phyloP scores from a whole-genome alignment of 2,329 filamentous ascomycete species.

The Diaporthe sp. region DNA sequence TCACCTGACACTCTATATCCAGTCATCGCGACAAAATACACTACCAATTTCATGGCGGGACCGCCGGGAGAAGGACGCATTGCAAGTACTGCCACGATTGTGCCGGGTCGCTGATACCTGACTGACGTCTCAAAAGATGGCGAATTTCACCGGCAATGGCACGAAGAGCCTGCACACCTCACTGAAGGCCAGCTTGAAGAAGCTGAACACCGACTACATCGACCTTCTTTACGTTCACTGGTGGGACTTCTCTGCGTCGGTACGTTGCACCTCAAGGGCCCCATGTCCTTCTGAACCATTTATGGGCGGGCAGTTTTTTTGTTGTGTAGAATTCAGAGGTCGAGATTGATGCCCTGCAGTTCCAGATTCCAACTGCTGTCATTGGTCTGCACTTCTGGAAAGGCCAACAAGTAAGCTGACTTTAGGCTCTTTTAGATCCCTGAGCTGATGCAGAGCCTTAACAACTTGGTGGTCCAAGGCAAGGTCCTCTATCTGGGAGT shows the following conservation, averaged over 20 bases:
- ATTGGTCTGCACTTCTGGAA: background rate
- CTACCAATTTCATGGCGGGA: constrained; percentile 67
- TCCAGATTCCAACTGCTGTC: background rate
- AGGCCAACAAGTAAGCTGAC: background rate
- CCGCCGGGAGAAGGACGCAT: constrained; percentile 54
- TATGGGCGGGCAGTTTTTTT: background rate
- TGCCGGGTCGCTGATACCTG: background rate
- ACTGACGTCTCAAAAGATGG: constrained; percentile 47
- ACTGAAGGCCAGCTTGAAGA: constrained; percentile 68
- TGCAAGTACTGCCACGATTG: constrained; percentile 1
- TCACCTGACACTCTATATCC: constrained; percentile 49
- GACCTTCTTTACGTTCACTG: constrained; percentile 72
- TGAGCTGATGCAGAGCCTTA: constrained; percentile 72
- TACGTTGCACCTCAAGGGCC: background rate
- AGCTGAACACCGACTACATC: constrained; percentile 77
- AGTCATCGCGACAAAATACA: constrained; percentile 78
- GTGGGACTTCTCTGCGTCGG: constrained; percentile 68
- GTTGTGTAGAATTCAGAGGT: background rate
- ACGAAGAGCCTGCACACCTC: constrained; percentile 72
- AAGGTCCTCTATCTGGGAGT: constrained; percentile 73
- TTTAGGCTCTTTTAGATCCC: constrained; percentile 52
- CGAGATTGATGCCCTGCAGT: background rate
- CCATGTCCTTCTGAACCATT: too few species aligned
- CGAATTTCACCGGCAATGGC: constrained; percentile 71
- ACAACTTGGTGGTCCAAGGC: constrained; percentile 63